Base-by-base conservation (phyloP, 2,329 filamentous ascomycete species). In the Ascochyta rabiei region DNA sequence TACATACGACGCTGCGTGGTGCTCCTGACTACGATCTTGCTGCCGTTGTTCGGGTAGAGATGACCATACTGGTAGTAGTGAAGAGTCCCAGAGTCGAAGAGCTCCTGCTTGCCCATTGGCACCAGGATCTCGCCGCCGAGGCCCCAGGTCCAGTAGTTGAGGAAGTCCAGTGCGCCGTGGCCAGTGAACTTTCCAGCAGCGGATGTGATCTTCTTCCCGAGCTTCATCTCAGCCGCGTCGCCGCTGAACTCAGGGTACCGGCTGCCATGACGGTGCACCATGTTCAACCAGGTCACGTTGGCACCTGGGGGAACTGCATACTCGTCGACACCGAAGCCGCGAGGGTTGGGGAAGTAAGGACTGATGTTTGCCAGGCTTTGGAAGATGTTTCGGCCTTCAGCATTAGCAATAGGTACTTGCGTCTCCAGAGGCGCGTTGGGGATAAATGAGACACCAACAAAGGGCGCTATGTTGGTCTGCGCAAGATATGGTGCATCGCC, bases 1-100 rank as follows among this genome's bases (percentile, higher is more conserved):
- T 89, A 78, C 89, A 92, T 92, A 21, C 89, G 85, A 68, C 90
- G 86, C 70, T 92, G 88, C 1, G 89, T 90, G 0, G 89, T 91
- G 1, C 88, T 90, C 24, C 89, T 82, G 15, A 86, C 88, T 53
- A 91, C 84, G 56, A 92, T 86, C 75, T 90, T 91, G 73, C 81
- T 87, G 51, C 84, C 82, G 5, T 89, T 85, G 63, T 91, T 88
- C 7, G 76, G 74, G 65, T 90, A 91, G 19, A 92, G 76, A 56
- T 84, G 81, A 6, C 84, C 85, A 66, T 91, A 91, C 76, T 87
- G 85, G 73, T 91, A 91, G 62, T 86, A 86, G 69, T 91, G 88
- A 41, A 89, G 70, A 1, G 89, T 81, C 2, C 88, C 87, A 44
- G 86, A 89, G 34, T 90, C 84, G 61, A 88, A 91, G 1, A 90